Conservation (phyloP, 2,329 filamentous ascomycete species). For the Purpureocillium lavendulum region DNA sequence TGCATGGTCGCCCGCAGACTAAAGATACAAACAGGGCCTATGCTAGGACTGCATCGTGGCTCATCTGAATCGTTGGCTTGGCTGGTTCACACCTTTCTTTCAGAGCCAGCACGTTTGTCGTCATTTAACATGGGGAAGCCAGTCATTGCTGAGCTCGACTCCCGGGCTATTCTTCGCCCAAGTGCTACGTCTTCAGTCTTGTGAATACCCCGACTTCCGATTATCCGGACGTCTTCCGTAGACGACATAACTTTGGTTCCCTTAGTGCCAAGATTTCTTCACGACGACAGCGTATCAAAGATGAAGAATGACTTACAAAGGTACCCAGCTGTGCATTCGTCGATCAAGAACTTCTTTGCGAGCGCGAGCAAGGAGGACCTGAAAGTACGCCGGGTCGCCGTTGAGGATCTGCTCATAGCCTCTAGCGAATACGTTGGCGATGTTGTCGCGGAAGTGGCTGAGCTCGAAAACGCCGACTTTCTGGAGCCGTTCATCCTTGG, state of each 20-base stretch:
- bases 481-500: constrained; percentile 18
- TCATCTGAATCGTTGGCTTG: no score
- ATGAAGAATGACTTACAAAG: constrained; percentile 8
- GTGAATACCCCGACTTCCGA: no score
- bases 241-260: background rate
- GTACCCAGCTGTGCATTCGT: constrained; percentile 15
- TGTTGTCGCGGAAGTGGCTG: constrained; percentile 14
- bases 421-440: constrained; percentile 12
- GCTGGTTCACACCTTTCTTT: no score
- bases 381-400: constrained; percentile 13
- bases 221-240: background rate
- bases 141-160: no score
- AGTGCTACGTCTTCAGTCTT: no score
- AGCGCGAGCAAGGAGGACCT: constrained; percentile 11
- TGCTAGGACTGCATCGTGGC: no score
- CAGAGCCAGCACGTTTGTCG: no score
- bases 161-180: no score
- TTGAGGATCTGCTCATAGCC: constrained; percentile 14
- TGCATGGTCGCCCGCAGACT: no score
- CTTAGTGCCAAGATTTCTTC: background rate
- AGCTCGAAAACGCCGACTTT: constrained; percentile 17
- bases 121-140: no score
- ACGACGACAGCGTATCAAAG: no score
- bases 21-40: no score
- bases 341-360: constrained; percentile 12